phyloP scores from a whole-genome alignment of 78 protist species.

The Ministeria vibrans region DNA sequence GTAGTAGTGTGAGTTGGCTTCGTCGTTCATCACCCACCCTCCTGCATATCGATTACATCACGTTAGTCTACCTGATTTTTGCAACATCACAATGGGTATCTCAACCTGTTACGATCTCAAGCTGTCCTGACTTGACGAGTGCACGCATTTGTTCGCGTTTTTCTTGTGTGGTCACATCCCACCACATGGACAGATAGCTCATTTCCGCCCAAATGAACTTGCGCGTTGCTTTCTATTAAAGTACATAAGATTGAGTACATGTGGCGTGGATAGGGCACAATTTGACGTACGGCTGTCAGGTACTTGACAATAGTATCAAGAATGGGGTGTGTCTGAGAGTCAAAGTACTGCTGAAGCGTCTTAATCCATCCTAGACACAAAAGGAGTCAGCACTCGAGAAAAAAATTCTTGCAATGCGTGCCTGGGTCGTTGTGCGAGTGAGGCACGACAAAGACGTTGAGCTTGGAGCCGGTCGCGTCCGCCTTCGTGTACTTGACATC shows the following conservation, averaged over 20 bases:
- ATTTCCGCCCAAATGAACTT: constrained; percentile 5
- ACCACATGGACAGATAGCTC: neutral
- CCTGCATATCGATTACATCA: no score
- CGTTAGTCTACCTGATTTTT: no score
- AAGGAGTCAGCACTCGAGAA: neutral
- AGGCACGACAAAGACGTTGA: neutral
- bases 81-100: no score
- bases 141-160: neutral
- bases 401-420: no score
- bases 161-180: neutral
- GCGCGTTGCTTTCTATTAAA: neutral
- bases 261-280: neutral
- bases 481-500: neutral
- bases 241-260: no score
- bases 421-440: constrained; percentile 10
- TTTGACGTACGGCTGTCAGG: neutral
- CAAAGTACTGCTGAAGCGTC: neutral
- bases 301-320: neutral
- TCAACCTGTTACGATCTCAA: constrained; percentile 50
- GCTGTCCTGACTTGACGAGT: constrained; percentile 31
- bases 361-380: neutral
- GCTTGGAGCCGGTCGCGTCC: neutral
- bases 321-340: neutral
- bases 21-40: constrained; percentile 54
- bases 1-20: constrained; percentile 42